Evolutionary conservation across 1,284 basidiomycete species (phyloP).

Genomic region (Amylostereum areolatum): DNA sequence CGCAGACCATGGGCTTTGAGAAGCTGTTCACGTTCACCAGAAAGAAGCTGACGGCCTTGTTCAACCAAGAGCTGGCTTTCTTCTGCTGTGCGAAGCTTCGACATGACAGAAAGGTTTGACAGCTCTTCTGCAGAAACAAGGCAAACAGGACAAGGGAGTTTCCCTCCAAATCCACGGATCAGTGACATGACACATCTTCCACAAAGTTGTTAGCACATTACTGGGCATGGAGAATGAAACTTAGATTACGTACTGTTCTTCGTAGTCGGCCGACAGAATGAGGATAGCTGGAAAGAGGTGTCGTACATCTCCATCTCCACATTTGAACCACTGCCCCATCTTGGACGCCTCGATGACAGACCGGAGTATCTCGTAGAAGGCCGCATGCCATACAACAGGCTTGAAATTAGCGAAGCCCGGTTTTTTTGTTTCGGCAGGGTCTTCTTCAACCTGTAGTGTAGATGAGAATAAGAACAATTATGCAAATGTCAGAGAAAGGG

Average conservation of each 20-base stretch:
- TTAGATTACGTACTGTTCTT: conserved; percentile 15
- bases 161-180: conserved; percentile 6
- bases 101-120: not conserved
- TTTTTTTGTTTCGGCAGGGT: too few relatives aligned
- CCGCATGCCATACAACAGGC: conserved; percentile 1
- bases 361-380: not conserved
- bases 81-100: not conserved
- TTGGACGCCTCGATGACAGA: not conserved
- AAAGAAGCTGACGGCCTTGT: too few relatives aligned
- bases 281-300: conserved; percentile 11
- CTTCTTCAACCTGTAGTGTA: not conserved
- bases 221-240: not conserved
- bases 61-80: too few relatives aligned
- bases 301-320: not conserved
- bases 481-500: not conserved
- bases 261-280: conserved; percentile 15
- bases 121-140: conserved; percentile 8
- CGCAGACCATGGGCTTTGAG: conserved; percentile 20
- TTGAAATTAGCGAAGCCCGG: conserved; percentile 5
- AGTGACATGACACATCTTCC: conserved; percentile 10
- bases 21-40: not conserved
- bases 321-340: not conserved
- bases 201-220: not conserved
- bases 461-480: too few relatives aligned
- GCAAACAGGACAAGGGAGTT: conserved; percentile 12